Evolutionary conservation across 2,329 filamentous ascomycete species (phyloP).

Genomic region (Mycosphaerella sp.): DNA sequence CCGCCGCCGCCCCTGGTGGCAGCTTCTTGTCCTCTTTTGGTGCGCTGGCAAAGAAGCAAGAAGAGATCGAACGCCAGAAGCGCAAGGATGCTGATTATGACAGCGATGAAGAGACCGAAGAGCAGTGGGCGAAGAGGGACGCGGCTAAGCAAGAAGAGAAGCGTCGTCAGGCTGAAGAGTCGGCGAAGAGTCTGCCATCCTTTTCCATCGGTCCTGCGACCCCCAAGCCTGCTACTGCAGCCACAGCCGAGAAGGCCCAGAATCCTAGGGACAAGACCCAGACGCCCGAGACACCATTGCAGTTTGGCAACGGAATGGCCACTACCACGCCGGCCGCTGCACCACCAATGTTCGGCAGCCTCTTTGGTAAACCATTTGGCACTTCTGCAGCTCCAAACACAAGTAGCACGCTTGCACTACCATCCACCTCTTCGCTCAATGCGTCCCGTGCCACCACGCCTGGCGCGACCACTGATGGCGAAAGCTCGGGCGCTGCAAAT

Average conservation of each 20-base stretch:
- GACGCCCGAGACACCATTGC: slow-evolving; percentile 45
- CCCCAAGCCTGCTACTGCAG: slow-evolving; percentile 15
- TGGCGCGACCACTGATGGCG: slow-evolving; percentile 40
- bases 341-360: slow-evolving; percentile 17
- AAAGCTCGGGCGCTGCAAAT: slow-evolving; percentile 28
- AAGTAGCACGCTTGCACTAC: slow-evolving; percentile 3
- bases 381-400: slow-evolving; percentile 5
- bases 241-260: slow-evolving; percentile 22
- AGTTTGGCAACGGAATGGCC: slow-evolving; percentile 35
- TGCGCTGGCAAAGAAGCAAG: slow-evolving; percentile 35
- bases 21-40: slow-evolving; percentile 32
- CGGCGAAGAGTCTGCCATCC: slow-evolving; percentile 30
- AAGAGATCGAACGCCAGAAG: slow-evolving; percentile 42
- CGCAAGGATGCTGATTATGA: slow-evolving; percentile 48
- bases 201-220: slow-evolving; percentile 22
- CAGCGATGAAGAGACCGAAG: slow-evolving; percentile 48
- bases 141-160: slow-evolving; percentile 44
- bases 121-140: slow-evolving; percentile 44
- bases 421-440: slow-evolving; percentile 33
- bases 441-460: slow-evolving; percentile 44
- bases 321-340: slow-evolving; percentile 25
- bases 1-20: slow-evolving; percentile 24
- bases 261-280: slow-evolving; percentile 41
- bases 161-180: slow-evolving; percentile 37
- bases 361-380: not conserved